Base-by-base conservation (phyloP, 1,284 basidiomycete genomes). In the Trichosporon faecale region DNA sequence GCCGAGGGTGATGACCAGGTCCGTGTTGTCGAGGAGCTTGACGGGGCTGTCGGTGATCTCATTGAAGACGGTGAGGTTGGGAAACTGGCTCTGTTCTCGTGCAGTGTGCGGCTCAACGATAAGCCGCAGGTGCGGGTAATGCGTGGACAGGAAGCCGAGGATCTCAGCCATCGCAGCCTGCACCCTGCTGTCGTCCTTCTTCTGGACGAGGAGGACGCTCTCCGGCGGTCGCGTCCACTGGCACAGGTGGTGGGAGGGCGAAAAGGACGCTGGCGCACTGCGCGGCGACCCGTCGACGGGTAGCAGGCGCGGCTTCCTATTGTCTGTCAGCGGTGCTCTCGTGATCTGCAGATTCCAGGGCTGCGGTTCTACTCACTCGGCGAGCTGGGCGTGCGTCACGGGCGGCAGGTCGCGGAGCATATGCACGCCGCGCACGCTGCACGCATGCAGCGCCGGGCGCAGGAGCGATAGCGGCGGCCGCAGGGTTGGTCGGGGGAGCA, bases 1-100 rank as follows among this genome's bases (percentile, higher is more conserved):
- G 65, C 95, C 95, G 1, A 98, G 84, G 0, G 95, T 97, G 35
- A 98, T 88, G 16, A 97, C 91, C 8, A 98, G 86, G 80, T 96
- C 93, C 70, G 94, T 81, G 65, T 76, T 74, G 2, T 74, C 65
- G 2, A 74, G 72, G 18, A 81, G 68, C 52, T 35, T 33, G 8
- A 18, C 35, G 49, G 16, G 64, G 46, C 18, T 44, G 63, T 65
- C 66, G 29, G 49, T 60, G 55, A 35, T 27, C 25, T 29, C n/a
- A 16, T 46, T 29, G 21, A 55, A 66, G 25, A 67, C 46, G 18
- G 33, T 66, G 29, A 82, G 74, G 27, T 76, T 67, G 3, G 76
- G 68, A 31, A 77, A 78, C n/a, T 73, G 40, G 3, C 77, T 75
- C 71, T 78, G 77, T 66, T 82, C 79, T 0, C 66, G 31, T 0